These are phyloP conservation scores for Phytophthora colocasiae DNA, from an alignment of 352 stramenopile genomes.

Conservation along the genomic window DNA sequence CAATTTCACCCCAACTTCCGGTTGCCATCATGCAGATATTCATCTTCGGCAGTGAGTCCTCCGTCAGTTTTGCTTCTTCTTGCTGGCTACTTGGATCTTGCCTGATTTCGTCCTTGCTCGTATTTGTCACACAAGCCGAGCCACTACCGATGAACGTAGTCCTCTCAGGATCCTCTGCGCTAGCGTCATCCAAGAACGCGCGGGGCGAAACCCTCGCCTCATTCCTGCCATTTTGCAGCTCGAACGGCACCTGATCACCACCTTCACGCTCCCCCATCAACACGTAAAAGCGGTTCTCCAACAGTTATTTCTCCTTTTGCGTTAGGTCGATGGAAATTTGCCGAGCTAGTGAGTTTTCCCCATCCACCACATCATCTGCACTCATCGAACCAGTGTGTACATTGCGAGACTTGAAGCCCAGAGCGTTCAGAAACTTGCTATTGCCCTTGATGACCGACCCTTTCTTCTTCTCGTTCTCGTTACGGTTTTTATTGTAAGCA, in stretches of 20 bases:
- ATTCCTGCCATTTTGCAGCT: too few relatives aligned
- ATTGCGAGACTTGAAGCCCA: conserved; percentile 42
- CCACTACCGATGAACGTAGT: too few relatives aligned
- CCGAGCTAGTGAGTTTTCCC: conserved; percentile 18
- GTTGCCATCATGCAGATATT: conserved; percentile 42
- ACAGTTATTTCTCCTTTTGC: conserved; percentile 33
- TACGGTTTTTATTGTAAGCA: conserved; percentile 54
- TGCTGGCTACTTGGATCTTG: too few relatives aligned
- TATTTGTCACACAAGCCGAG: too few relatives aligned
- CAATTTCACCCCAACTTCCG: conserved; percentile 48
- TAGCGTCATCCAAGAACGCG: too few relatives aligned
- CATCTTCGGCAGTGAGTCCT: conserved; percentile 14
- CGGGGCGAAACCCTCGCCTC: too few relatives aligned
- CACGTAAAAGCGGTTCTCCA: conserved; percentile 42
- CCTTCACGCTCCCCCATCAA: conserved; percentile 36
- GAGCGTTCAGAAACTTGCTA: conserved; percentile 37
- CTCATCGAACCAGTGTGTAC: conserved; percentile 54
- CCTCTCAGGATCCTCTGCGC: too few relatives aligned
- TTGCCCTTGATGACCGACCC: conserved; percentile 49
- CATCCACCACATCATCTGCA: conserved; percentile 39
- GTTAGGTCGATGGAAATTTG: conserved; percentile 50
- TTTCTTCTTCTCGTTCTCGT: conserved; percentile 48
- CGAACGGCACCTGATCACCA: too few relatives aligned
- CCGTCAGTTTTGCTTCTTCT: too few relatives aligned
- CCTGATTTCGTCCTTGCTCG: too few relatives aligned